Evolutionary conservation across 345 rosid species (phyloP).

Genomic region (Chamaenerion angustifolium): DNA sequence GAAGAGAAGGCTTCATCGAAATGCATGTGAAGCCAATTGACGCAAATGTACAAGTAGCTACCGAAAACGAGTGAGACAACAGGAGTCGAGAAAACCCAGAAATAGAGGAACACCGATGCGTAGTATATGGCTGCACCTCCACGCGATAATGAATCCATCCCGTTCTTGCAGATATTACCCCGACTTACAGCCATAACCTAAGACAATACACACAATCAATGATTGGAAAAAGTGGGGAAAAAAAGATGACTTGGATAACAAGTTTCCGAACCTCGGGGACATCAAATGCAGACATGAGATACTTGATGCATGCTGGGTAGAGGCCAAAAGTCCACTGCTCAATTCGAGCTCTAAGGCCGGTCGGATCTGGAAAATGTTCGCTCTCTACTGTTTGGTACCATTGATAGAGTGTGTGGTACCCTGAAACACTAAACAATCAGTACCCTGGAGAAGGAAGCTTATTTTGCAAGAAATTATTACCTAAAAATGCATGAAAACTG

Average conservation of each 20-base stretch:
- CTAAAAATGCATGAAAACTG: too few species aligned
- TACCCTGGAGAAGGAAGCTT: background rate
- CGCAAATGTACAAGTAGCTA: slow-evolving; percentile 89
- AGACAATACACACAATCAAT: slow-evolving; percentile 3
- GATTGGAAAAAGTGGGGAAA: background rate
- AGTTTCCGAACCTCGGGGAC: slow-evolving; percentile 69
- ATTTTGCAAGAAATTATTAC: too few species aligned
- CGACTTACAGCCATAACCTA: slow-evolving; percentile 97
- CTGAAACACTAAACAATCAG: slow-evolving; percentile 17
- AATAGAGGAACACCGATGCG: slow-evolving; percentile 90
- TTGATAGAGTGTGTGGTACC: slow-evolving; percentile 84
- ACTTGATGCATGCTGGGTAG: slow-evolving; percentile 96
- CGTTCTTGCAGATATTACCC: slow-evolving; percentile 72
- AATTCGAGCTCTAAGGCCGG: slow-evolving; percentile 88
- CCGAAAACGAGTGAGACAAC: slow-evolving; percentile 89
- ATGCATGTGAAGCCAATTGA: slow-evolving; percentile 95
- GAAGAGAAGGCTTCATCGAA: slow-evolving; percentile 99
- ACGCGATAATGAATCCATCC: slow-evolving; percentile 65
- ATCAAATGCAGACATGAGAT: slow-evolving; percentile 97
- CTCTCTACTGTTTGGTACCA: slow-evolving; percentile 92
- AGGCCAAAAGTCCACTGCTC: slow-evolving; percentile 98
- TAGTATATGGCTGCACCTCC: slow-evolving; percentile 80
- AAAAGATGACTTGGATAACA: background rate
- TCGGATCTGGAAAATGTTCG: slow-evolving; percentile 97
- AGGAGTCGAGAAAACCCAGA: slow-evolving; percentile 98